Conservation (phyloP, 2,329 filamentous ascomycete genomes). For the Fusarium sp. region DNA sequence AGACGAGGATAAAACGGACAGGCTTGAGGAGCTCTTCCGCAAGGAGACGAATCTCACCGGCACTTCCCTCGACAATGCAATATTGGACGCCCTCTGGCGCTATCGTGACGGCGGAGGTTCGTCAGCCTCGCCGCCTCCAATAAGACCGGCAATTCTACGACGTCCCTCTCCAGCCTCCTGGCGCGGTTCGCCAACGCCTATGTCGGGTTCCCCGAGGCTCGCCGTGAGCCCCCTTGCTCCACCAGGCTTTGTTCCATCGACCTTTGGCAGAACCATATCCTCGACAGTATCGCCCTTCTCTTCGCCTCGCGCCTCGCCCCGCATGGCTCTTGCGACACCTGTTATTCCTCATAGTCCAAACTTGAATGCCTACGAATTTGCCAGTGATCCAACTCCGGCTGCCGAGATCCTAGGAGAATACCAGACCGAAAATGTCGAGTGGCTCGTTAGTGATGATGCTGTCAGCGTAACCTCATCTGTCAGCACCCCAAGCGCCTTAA, state of each 20-base stretch:
- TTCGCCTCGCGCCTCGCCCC: slow-evolving; percentile 91
- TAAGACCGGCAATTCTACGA: slow-evolving; percentile 89
- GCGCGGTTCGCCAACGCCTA: slow-evolving; percentile 84
- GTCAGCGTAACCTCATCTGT: slow-evolving; percentile 82
- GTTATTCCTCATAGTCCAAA: slow-evolving; percentile 93
- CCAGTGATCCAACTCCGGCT: slow-evolving; percentile 81
- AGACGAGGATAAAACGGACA: slow-evolving; percentile 96
- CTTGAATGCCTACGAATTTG: slow-evolving; percentile 94
- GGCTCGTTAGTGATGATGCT: slow-evolving; percentile 91
- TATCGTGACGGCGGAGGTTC: slow-evolving; percentile 74
- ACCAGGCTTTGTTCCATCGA: slow-evolving; percentile 83
- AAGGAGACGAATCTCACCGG: slow-evolving; percentile 81
- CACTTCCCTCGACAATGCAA: slow-evolving; percentile 84
- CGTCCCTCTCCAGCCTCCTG: slow-evolving; percentile 93
- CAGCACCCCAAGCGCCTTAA: slow-evolving; percentile 75
- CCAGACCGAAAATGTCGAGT: slow-evolving; percentile 94
- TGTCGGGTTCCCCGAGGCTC: slow-evolving; percentile 84
- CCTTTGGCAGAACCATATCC: slow-evolving; percentile 79
- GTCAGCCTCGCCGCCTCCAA: slow-evolving; percentile 81
- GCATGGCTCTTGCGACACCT: slow-evolving; percentile 89
- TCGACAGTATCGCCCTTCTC: slow-evolving; percentile 89
- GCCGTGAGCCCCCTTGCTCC: slow-evolving; percentile 85
- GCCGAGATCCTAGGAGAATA: slow-evolving; percentile 91
- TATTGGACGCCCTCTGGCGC: slow-evolving; percentile 91
- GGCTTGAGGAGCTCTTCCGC: slow-evolving; percentile 85